Base-by-base conservation (phyloP, 2,329 filamentous ascomycete species). In the Xylariaceae sp. region DNA sequence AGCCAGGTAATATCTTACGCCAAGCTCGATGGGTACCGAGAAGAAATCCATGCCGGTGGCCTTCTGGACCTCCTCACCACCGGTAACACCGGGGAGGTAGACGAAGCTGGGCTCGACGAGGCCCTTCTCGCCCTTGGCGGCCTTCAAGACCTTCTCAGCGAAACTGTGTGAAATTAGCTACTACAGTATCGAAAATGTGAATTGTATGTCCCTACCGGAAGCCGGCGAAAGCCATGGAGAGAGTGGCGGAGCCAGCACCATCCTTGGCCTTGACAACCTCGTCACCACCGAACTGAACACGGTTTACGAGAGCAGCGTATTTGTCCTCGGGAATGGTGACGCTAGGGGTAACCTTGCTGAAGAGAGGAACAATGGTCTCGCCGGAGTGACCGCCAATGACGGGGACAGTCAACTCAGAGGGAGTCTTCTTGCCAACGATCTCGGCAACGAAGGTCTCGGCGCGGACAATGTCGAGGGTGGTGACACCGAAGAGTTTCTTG, bases 381-480 rank as follows among this genome's bases (percentile, higher is more conserved):
- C 94, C 94, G 62, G 92, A 97, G 86, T 99, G 94, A 64, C 94
- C 94, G 73, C 94, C 94, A 73, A 99, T 86, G 71, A 99, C 94
- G 67, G 93, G 92, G 66, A 99, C 89, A 67, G 81, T 90, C 67
- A 92, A 84, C 76, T 92, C 88, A 71, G 88, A 83, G 61, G 92
- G 90, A 75, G 93, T 87, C 74, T 87, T 85, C 79, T 89, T 86
- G 77, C 92, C 92, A 63, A 83, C 83, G 72, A 95, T 88, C 72
- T 90, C 87, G 70, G 91, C 89, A 62, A 96, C 90, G 75, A 99
- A 99, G 66, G 92, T 97, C 84, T 97, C 92, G 68, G 94, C 92
- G 75, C 94, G 93, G 73, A 99, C 94, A 71, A 99, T 92, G 77
- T 99, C 94, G 69, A 99, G 88, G 53, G 94, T 97, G 73, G 94